Base-by-base conservation (phyloP, 495 filamentous ascomycete genomes). In the Cercophora scortea region DNA sequence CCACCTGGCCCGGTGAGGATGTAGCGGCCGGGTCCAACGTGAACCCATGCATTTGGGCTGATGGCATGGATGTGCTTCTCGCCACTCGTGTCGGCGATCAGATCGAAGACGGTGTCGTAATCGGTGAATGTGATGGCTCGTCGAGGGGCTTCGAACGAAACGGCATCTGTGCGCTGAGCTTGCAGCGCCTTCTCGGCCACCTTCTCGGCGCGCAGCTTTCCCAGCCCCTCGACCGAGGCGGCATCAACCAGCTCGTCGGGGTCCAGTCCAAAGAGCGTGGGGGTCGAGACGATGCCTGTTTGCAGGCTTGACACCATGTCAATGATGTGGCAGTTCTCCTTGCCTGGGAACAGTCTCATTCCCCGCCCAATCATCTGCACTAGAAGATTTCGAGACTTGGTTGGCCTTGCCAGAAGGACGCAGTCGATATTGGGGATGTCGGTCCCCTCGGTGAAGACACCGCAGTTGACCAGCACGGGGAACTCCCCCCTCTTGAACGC, bases 351-450 rank as follows among this genome's bases (percentile, higher is more conserved):
- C 33, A 96, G 69, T 35, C 93, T 83, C 78, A 97, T 85, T 0
- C 93, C 93, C 54, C 93, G 82, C 0, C 93, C 93, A 45, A 99
- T 95, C 93, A 99, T 99, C 64, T 99, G 93, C 5, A 96, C 82
- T 3, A 99, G 76, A 8, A 99, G 74, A 56, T 96, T 96, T 17
- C 85, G 81, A 13, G 93, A 97, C 50, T 83, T 81, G 8, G 93
- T 99, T 4, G 93, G 93, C 35, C 94, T 73, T 6, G 89, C 91
- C 40, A 99, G 74, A 11, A 99, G 62, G 9, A 99, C 78, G 53
- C 93, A 97, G 65, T 99, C 93, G 52, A 97, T 89, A 63, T 97
- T 97, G 4, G 93, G 93, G 15, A 97, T 93, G 62, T 99, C 93
- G 9, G 94, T 99, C 13, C 78, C 92, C 71, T 99, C 93, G 3